phyloP scores from a whole-genome alignment of 2,329 filamentous ascomycete genomes.

The Claviceps sp. region DNA sequence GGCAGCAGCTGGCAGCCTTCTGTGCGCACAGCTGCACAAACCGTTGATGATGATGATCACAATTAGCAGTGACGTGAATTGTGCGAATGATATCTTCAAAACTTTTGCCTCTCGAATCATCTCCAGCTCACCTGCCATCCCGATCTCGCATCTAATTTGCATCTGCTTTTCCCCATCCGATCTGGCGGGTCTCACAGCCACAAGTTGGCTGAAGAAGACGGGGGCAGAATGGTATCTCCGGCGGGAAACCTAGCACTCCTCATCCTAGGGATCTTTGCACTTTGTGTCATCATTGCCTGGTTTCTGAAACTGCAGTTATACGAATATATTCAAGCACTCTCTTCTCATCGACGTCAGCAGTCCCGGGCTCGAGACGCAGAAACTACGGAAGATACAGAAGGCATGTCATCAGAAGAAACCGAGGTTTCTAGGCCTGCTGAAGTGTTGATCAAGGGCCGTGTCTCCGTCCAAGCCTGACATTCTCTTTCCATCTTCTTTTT shows the following conservation, averaged over 20 bases:
- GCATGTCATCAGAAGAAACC: background rate
- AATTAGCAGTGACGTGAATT: background rate
- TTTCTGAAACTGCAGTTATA: conserved; percentile 17
- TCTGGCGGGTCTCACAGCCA: background rate
- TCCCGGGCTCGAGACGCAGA: background rate
- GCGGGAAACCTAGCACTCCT: conserved; percentile 18
- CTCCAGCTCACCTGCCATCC: background rate
- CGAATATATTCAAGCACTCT: conserved; percentile 16
- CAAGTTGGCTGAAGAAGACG: background rate
- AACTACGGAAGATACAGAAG: background rate
- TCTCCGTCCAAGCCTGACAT: background rate
- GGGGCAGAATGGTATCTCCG: conserved; percentile 5
- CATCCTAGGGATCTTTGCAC: conserved; percentile 17
- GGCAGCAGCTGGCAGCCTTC: background rate
- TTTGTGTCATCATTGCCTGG: conserved; percentile 18
- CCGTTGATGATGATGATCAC: background rate
- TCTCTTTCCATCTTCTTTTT: background rate
- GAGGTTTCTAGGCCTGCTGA: background rate
- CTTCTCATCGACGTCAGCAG: conserved; percentile 8
- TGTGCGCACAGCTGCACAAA: conserved; percentile 1
- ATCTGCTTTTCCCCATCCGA: background rate
- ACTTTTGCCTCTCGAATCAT: background rate
- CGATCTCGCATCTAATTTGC: background rate
- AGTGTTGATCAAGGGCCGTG: no score
- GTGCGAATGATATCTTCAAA: background rate